Base-by-base conservation (phyloP, 495 filamentous ascomycete genomes). In the Tuber brumale region DNA sequence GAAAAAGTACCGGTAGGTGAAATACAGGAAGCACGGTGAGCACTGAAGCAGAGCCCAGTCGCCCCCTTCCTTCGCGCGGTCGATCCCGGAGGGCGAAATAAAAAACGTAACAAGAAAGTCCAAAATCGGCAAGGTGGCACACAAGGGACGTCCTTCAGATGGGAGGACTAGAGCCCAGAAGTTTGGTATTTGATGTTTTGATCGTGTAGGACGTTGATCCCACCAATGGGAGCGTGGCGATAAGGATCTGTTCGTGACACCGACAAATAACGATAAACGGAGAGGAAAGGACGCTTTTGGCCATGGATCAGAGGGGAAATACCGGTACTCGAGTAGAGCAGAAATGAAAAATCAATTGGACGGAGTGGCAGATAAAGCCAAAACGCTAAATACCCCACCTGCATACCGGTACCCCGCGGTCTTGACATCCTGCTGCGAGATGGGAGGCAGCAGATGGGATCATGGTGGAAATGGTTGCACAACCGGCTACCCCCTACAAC, bases 181-280 rank as follows among this genome's bases (percentile, higher is more conserved):
- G 35, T 73, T 69, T 76, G 45, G 75, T 61, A 77, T 80, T 80
- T 80, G 76, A 71, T 80, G 73, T 79, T 80, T 76, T 48, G 73
- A 79, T 80, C 43, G 61, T 74, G 78, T 80, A 80, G 78, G 71
- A 74, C 73, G 61, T 75, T 79, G 66, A 35, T 14, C 23, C 42
- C 70, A 41, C 78, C 78, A 80, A 61, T 79, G 76, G 79, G 72
- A 73, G 61, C 14, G 37, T 70, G 43, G 73, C 77, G 78, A 80
- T 80, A 80, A 80, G 78, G 19, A 43, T 45, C 37, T 35, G 41
- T 48, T 75, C 76, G 76, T 80, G 76, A 80, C 77, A 37, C 70
- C 51, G 72, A 80, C 78, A 71, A 80, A 70, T 72, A 79, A 79
- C 12, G 57, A 27, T 66, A 66, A 19, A 35, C 14, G 10, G 57